Evolutionary conservation across 2,329 filamentous ascomycete species (phyloP).

Genomic region (Colletotrichum simmondsii): DNA sequence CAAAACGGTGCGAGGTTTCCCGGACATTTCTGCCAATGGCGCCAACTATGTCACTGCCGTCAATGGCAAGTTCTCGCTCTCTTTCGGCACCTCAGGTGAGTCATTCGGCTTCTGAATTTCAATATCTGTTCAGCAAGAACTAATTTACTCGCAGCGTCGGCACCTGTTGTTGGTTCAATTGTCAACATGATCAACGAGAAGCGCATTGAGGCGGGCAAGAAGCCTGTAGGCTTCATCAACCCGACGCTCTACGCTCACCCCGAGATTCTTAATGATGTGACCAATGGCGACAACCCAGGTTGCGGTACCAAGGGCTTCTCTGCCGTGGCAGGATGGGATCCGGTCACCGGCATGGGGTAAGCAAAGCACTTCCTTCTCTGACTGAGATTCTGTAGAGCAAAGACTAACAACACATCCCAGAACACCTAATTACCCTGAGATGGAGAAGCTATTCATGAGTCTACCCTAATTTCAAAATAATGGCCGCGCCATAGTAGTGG

Average conservation of each 20-base stretch:
- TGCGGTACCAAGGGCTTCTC: slow-evolving; percentile 44
- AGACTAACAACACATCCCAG: slow-evolving; percentile 4
- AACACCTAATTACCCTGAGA: slow-evolving; percentile 34
- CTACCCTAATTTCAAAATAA: slow-evolving; percentile 25
- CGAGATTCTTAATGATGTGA: slow-evolving; percentile 44
- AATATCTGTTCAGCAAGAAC: background rate
- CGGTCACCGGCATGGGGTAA: slow-evolving; percentile 32
- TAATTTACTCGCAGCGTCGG: slow-evolving; percentile 38
- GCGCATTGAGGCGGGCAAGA: slow-evolving; percentile 42
- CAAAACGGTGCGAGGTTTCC: slow-evolving; percentile 55
- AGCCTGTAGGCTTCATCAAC: slow-evolving; percentile 39
- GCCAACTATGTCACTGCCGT: slow-evolving; percentile 56
- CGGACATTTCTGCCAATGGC: slow-evolving; percentile 58
- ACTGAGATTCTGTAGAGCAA: background rate
- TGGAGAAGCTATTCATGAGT: slow-evolving; percentile 35
- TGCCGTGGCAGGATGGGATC: slow-evolving; percentile 36
- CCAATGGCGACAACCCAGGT: slow-evolving; percentile 43
- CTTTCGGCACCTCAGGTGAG: slow-evolving; percentile 58
- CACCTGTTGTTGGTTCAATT: slow-evolving; percentile 47
- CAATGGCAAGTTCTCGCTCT: slow-evolving; percentile 52
- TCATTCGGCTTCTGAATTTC: too few species aligned
- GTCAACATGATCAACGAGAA: slow-evolving; percentile 46
- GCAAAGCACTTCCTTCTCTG: background rate
- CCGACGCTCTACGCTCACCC: slow-evolving; percentile 40
- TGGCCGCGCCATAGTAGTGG: background rate